Conservation (phyloP, 345 rosid genomes). For the Eucalyptus lansdowneana region DNA sequence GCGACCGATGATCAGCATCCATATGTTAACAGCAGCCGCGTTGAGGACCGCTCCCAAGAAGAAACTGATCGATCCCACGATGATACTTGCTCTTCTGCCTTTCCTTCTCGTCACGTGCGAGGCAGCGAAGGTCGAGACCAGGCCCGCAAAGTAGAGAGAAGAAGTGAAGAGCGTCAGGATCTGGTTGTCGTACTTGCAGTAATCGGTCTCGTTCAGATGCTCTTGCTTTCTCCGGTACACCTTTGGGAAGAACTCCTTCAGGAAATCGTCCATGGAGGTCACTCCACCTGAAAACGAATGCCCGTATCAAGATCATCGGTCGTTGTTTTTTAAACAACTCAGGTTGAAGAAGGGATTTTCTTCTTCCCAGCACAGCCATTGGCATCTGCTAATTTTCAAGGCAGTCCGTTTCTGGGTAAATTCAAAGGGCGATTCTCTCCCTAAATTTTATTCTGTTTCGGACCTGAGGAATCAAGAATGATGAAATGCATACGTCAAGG, state of each 20-base stretch:
- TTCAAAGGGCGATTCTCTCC: neutral
- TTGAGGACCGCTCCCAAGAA: conserved; percentile 66
- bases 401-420: neutral
- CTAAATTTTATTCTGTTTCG: neutral
- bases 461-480: neutral
- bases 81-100: conserved; percentile 65
- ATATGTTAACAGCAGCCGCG: conserved; percentile 51
- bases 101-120: conserved; percentile 49
- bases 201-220: conserved; percentile 69
- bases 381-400: neutral
- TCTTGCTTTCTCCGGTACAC: conserved; percentile 60
- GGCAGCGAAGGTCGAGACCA: conserved; percentile 68
- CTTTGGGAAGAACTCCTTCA: conserved; percentile 60
- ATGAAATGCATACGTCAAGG: neutral
- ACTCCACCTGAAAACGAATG: conserved; percentile 57
- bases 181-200: conserved; percentile 86
- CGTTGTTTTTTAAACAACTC: neutral
- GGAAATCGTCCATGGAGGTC: conserved; percentile 95
- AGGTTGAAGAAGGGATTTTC: neutral
- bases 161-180: conserved; percentile 79
- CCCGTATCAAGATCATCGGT: neutral
- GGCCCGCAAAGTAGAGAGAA: conserved; percentile 76
- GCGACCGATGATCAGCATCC: conserved; percentile 61
- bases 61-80: conserved; percentile 70
- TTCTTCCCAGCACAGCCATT: neutral